A percentile compares a stretch with the other conserved stretches of the same genome.
phyloP scores from a whole-genome alignment of 2,329 filamentous ascomycete species.

The Neofusicoccum ribis region DNA sequence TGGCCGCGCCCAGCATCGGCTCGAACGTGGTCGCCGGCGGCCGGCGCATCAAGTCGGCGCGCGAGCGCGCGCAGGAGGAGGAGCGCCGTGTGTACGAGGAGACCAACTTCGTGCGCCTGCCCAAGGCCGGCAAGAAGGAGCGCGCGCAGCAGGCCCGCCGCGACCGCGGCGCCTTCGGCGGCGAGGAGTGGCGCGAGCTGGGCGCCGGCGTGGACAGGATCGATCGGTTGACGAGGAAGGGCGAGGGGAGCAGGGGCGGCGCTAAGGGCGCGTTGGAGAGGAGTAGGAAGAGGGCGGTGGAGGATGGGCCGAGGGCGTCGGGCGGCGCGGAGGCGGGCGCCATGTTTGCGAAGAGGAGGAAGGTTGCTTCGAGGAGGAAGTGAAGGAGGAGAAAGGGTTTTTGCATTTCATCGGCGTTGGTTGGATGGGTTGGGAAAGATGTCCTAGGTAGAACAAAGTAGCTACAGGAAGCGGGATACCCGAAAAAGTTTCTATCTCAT shows the following conservation, averaged over 20 bases:
- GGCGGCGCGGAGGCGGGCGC: slow-evolving; percentile 68
- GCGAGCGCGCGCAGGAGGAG: slow-evolving; percentile 73
- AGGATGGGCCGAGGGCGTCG: slow-evolving; percentile 70
- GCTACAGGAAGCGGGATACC: no score
- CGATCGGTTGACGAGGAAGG: slow-evolving; percentile 74
- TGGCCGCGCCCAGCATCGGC: slow-evolving; percentile 87
- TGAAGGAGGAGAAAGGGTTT: background rate
- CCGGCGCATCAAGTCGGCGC: slow-evolving; percentile 73
- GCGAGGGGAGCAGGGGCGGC: slow-evolving; percentile 45
- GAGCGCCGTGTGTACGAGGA: slow-evolving; percentile 89
- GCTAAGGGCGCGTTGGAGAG: slow-evolving; percentile 65
- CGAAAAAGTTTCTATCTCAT: no score
- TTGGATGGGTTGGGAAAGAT: no score
- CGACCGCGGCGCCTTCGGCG: slow-evolving; percentile 63
- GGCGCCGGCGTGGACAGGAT: slow-evolving; percentile 86
- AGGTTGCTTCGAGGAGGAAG: slow-evolving; percentile 48
- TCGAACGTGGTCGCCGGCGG: slow-evolving; percentile 82
- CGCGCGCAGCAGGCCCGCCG: slow-evolving; percentile 60
- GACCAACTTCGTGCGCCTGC: slow-evolving; percentile 83
- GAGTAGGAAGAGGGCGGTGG: slow-evolving; percentile 75
- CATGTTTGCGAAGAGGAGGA: slow-evolving; percentile 69
- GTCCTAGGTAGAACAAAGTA: no score
- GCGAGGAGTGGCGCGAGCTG: slow-evolving; percentile 88
- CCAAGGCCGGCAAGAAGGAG: slow-evolving; percentile 86
- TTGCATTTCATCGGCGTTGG: no score